Percentiles rank a stretch among this genome's conserved stretches.
Conservation (phyloP, 495 filamentous ascomycete genomes). For the Diplogelasinospora grovesii region DNA sequence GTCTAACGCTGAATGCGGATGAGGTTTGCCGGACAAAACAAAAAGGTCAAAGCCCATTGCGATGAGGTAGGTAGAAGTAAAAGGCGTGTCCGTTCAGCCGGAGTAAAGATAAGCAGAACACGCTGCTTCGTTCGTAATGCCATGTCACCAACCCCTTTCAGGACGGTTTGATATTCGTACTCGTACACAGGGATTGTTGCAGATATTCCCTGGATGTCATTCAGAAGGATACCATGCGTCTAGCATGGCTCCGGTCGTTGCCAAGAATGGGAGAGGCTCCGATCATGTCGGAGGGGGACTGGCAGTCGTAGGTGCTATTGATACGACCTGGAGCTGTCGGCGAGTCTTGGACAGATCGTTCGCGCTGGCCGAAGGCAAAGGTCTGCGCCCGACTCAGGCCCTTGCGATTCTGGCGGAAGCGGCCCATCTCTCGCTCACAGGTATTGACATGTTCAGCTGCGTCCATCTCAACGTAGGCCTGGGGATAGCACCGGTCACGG, state of each 20-base stretch:
- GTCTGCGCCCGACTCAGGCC: conserved; percentile 86
- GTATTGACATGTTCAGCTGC: conserved; percentile 81
- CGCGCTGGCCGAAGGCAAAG: conserved; percentile 78
- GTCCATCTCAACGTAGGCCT: conserved; percentile 94
- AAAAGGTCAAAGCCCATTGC: conserved; percentile 1
- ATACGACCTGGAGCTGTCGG: conserved; percentile 61
- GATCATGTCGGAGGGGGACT: conserved; percentile 47
- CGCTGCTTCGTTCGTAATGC: too few species aligned
- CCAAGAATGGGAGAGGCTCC: conserved; percentile 46
- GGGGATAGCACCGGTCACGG: conserved; percentile 74
- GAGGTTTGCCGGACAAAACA: conserved; percentile 11
- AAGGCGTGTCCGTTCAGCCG: neutral
- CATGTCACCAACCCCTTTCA: neutral
- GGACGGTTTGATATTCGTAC: neutral
- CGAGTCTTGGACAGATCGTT: conserved; percentile 62
- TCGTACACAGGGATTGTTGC: neutral
- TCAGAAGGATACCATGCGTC: conserved; percentile 71
- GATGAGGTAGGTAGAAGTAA: too few species aligned
- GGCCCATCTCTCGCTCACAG: conserved; percentile 89
- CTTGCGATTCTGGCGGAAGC: conserved; percentile 67
- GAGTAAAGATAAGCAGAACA: too few species aligned
- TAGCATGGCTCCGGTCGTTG: conserved; percentile 48
- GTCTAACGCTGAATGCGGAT: conserved; percentile 15
- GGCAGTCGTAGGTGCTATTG: conserved; percentile 29
- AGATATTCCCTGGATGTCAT: conserved; percentile 7